These are phyloP conservation scores for Gossypium sturtianum DNA, from an alignment of 345 rosid genomes.

Conservation along the genomic window DNA sequence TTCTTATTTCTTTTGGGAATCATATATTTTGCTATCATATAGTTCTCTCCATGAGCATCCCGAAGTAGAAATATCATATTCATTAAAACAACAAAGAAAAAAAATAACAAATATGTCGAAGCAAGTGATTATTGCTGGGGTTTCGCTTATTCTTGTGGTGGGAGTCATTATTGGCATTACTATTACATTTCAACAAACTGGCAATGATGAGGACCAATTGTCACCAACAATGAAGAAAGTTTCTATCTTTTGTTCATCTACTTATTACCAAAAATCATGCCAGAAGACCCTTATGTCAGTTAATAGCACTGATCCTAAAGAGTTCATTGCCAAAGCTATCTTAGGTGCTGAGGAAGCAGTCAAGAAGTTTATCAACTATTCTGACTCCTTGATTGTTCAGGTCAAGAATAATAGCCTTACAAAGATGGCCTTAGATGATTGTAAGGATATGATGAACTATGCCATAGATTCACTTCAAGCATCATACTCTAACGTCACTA, in stretches of 20 bases:
- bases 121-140: neutral
- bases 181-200: no score
- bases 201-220: neutral
- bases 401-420: neutral
- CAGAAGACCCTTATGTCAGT: constrained; percentile 32
- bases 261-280: constrained; percentile 47
- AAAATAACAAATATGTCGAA: neutral
- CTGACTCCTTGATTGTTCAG: constrained; percentile 17
- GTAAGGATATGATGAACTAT: constrained; percentile 28
- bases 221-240: constrained; percentile 30
- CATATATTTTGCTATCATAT: no score
- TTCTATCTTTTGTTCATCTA: constrained; percentile 35
- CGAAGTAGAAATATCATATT: no score
- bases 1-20: no score
- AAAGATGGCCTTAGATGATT: constrained; percentile 36
- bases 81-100: no score
- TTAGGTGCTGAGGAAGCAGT: constrained; percentile 32
- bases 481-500: constrained; percentile 16
- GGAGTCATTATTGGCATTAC: no score
- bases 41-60: no score
- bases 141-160: neutral
- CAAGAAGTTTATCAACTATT: constrained; percentile 30
- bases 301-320: constrained; percentile 44
- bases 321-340: constrained; percentile 37
- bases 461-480: constrained; percentile 32